These are phyloP conservation scores for Acanthamoeba quina DNA, from an alignment of 208 protist species.

Conservation along the genomic window DNA sequence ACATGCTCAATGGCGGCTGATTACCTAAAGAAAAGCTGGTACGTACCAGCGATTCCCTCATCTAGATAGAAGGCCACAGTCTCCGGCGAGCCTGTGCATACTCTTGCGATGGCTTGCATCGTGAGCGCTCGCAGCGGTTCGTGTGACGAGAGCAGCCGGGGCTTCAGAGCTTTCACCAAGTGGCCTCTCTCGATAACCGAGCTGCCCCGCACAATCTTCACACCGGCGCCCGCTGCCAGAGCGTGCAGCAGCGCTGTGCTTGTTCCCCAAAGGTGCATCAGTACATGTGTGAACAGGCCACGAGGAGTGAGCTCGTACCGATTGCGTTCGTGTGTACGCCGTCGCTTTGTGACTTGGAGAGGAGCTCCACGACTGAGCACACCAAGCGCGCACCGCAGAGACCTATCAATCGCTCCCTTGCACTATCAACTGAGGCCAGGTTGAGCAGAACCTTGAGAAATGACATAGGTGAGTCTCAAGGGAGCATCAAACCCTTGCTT, in stretches of 20 bases:
- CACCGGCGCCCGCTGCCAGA: not conserved
- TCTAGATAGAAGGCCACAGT: not conserved
- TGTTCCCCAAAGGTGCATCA: not conserved
- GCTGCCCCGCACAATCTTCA: not conserved
- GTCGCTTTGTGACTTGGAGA: not conserved
- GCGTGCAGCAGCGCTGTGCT: not conserved
- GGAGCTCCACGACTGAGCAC: not conserved
- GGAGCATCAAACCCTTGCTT: not conserved
- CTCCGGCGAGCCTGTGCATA: not conserved
- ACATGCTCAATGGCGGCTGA: not conserved
- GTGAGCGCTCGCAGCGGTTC: not conserved
- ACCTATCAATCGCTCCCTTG: not conserved
- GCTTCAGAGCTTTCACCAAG: not conserved
- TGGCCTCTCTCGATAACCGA: not conserved
- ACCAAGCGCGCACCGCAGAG: not conserved
- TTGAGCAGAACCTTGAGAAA: not conserved
- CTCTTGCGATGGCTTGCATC: not conserved
- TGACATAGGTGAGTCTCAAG: not conserved
- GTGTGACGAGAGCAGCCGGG: not conserved
- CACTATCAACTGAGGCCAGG: not conserved
- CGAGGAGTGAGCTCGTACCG: not conserved
- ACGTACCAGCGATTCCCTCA: not conserved
- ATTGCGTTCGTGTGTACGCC: not conserved
- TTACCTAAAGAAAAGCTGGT: not conserved
- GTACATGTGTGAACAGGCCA: not conserved